phyloP scores from a whole-genome alignment of 345 rosid species.

The Murraya paniculata region DNA sequence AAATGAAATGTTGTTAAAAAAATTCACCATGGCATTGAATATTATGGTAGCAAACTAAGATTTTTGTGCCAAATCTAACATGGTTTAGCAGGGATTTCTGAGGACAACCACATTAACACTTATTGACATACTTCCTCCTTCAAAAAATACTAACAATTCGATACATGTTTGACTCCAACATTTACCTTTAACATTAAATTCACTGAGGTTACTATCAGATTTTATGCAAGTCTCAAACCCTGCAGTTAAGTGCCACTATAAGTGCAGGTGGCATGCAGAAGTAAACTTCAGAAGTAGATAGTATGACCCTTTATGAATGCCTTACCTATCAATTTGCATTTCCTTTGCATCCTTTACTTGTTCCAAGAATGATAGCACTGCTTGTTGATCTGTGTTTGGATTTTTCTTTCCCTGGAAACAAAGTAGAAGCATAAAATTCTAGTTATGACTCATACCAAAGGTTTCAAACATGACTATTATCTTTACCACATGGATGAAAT shows the following conservation, averaged over 20 bases:
- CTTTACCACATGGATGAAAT: background rate
- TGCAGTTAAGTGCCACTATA: background rate
- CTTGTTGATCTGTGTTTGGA: slow-evolving; percentile 53
- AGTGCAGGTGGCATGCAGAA: background rate
- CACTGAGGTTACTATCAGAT: background rate
- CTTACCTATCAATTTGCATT: slow-evolving; percentile 71
- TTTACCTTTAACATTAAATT: background rate
- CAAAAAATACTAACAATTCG: background rate
- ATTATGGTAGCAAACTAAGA: background rate
- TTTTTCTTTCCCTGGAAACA: slow-evolving; percentile 65
- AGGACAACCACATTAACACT: background rate
- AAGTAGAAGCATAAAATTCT: slow-evolving; percentile 8
- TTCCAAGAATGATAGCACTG: slow-evolving; percentile 48
- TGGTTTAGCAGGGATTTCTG: background rate
- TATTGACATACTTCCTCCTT: background rate
- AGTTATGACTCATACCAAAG: background rate
- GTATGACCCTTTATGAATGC: background rate
- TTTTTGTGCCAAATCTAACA: background rate
- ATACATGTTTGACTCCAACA: background rate
- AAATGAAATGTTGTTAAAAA: background rate
- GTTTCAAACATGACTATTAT: slow-evolving; percentile 3
- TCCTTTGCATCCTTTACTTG: slow-evolving; percentile 58
- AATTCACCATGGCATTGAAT: background rate
- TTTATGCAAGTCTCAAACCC: slow-evolving; percentile 1
- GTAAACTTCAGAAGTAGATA: background rate